phyloP scores from a whole-genome alignment of 805 yeast species.

The Metschnikowia vanudenii region DNA sequence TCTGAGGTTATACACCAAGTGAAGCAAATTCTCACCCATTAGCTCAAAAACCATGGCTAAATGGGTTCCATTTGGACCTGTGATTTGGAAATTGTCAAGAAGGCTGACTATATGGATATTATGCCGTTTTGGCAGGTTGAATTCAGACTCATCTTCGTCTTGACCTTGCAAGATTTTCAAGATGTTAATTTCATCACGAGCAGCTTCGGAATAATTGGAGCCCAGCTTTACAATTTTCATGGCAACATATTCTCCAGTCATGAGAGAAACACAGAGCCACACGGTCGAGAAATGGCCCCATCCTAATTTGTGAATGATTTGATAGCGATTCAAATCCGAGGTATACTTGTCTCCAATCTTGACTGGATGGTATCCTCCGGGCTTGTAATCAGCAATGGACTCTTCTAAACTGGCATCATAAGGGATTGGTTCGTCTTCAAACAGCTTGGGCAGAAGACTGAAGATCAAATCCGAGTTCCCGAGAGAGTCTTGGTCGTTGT shows the following conservation, averaged over 20 bases:
- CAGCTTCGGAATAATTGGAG: constrained; percentile 87
- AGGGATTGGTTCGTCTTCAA: constrained; percentile 14
- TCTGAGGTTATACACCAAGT: constrained; percentile 78
- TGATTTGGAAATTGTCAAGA: constrained; percentile 79
- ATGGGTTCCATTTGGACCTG: constrained; percentile 90
- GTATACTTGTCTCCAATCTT: constrained; percentile 82
- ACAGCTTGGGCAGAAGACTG: neutral
- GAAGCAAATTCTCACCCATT: constrained; percentile 87
- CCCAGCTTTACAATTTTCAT: constrained; percentile 93
- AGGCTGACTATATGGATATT: constrained; percentile 67
- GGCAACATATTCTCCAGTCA: constrained; percentile 92
- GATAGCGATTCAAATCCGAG: constrained; percentile 57
- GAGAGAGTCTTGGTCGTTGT: constrained; percentile 14
- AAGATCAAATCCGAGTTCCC: constrained; percentile 4
- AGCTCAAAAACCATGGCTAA: constrained; percentile 98
- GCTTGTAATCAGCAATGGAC: constrained; percentile 75
- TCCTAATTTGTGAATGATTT: constrained; percentile 84
- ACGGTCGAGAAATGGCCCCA: constrained; percentile 94
- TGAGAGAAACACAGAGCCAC: constrained; percentile 46
- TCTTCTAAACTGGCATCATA: constrained; percentile 60
- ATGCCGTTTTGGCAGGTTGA: neutral
- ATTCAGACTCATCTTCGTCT: constrained; percentile 6
- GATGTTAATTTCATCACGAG: constrained; percentile 82
- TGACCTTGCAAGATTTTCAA: constrained; percentile 72
- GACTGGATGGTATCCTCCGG: constrained; percentile 97